Percentiles rank a stretch among this genome's conserved stretches.
phyloP scores from a whole-genome alignment of 2,329 filamentous ascomycete species.

The Aurifilum marmelostoma region DNA sequence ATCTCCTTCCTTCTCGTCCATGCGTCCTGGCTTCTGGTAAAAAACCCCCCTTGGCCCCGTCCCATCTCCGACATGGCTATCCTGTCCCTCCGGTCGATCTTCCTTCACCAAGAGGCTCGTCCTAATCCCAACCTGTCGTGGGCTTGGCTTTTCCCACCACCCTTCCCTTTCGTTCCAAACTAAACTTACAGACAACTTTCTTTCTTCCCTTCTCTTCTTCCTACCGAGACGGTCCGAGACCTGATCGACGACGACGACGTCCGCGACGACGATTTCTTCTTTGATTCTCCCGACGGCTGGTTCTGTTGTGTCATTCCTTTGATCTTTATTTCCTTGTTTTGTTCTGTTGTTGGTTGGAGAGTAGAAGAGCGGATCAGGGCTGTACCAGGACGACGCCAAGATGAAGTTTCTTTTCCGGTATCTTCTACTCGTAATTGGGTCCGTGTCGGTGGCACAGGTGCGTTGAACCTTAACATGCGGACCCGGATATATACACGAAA shows the following conservation, averaged over 20 bases:
- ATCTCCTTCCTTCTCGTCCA: conserved; percentile 4
- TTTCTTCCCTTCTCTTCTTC: conserved; percentile 4
- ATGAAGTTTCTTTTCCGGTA: conserved; percentile 21
- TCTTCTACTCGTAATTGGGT: conserved; percentile 26
- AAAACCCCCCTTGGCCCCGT: conserved; percentile 16
- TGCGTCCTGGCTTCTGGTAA: conserved; percentile 4
- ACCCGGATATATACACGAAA: neutral
- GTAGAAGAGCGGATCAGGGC: conserved; percentile 15
- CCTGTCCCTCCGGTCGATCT: conserved; percentile 22
- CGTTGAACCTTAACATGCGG: neutral
- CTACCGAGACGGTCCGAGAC: conserved; percentile 14
- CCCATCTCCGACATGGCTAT: conserved; percentile 18
- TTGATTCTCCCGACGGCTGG: conserved; percentile 27
- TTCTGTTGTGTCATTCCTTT: conserved; percentile 28
- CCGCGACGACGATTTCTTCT: neutral
- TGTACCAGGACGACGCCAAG: conserved; percentile 21
- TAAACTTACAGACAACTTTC: conserved; percentile 1
- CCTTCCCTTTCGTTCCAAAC: conserved; percentile 20
- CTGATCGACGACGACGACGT: conserved; percentile 9
- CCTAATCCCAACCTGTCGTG: conserved; percentile 19
- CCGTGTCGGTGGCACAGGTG: conserved; percentile 22
- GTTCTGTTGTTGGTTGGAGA: conserved; percentile 1
- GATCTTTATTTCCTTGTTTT: neutral
- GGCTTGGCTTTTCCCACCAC: conserved; percentile 22
- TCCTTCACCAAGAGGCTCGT: conserved; percentile 16